Base-by-base conservation (phyloP, 331 rosid species). In the Acacia pycnantha region DNA sequence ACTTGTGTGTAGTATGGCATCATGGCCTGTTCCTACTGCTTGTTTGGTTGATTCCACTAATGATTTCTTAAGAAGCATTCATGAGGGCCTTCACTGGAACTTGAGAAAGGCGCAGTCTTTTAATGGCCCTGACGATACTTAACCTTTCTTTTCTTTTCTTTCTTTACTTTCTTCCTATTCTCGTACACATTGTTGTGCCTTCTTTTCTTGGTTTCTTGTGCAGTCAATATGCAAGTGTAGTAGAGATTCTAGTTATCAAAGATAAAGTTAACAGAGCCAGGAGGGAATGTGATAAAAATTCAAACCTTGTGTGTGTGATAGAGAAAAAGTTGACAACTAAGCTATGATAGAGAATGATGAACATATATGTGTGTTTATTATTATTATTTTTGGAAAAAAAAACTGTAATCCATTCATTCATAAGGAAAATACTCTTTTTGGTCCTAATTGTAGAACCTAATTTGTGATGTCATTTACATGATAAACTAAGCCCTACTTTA, bases 21-120 rank as follows among this genome's bases (percentile, higher is more conserved):
- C 95, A 1, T 96, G 99, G 98, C 99, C 99, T 5, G 98, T 96
- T 82, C 98, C 99, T 46, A 96, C 97, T 1, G 97, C 97, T 2
- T 96, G 98, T 85, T 82, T 73, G 53, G 90, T 81, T 77, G 99
- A 96, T 88, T 94, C 99, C 26, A 96, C 99, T 3, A 79, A 37
- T 22, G 99, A 96, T 82, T 96, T 96, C 93, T 83, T 96, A 66
- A 88, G 86, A 69, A 96, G 97, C 88, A 92, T 96, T 72, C 97
- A 96, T 16, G 95, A 96, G 21, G 98, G 97, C 48, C 98, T 94
- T 77, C 98, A 96, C 82, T 96, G 99, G 99, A 96, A 96, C 84
- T 89, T 94, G 80, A 87, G 99, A 80, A 96, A 92, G 83, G 87
- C 85, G 0, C 99, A 92, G 65, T 91, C 97, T 5, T 86, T 81